phyloP scores from a whole-genome alignment of 2,329 filamentous ascomycete genomes.

The Diplodia corticola region DNA sequence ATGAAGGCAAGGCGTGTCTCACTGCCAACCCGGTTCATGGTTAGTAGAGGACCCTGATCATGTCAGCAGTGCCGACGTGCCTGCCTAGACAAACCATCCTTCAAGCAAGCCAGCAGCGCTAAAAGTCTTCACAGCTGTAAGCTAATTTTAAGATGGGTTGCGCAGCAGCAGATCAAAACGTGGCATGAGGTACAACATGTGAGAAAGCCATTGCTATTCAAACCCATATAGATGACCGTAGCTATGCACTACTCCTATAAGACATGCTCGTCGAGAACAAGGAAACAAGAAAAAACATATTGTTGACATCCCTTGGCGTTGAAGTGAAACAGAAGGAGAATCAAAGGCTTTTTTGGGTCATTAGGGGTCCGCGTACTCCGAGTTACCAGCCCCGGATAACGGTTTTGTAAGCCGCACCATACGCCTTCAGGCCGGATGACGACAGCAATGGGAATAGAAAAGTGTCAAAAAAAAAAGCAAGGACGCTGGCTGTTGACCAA shows the following conservation, averaged over 20 bases:
- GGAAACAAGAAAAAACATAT: background rate
- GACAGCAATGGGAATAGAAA: background rate
- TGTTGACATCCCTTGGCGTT: background rate
- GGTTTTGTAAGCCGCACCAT: background rate
- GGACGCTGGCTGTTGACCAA: background rate
- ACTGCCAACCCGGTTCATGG: constrained; percentile 4
- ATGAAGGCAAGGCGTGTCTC: constrained; percentile 14
- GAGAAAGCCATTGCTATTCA: background rate
- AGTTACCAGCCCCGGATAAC: constrained; percentile 4
- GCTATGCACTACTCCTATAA: constrained; percentile 9
- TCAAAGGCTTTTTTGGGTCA: constrained; percentile 7
- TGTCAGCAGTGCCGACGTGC: constrained; percentile 6
- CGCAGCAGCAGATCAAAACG: constrained; percentile 20
- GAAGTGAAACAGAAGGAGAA: background rate
- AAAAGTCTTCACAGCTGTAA: constrained; percentile 10
- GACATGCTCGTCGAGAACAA: background rate
- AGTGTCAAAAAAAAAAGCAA: too few relatives aligned
- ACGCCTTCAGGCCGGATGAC: background rate
- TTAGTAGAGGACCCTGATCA: constrained; percentile 5
- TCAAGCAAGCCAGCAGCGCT: constrained; percentile 13
- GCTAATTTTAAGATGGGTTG: constrained; percentile 4
- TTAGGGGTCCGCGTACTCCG: background rate
- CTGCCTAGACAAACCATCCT: constrained; percentile 3
- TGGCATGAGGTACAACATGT: constrained; percentile 13
- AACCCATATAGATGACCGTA: constrained; percentile 8